Evolutionary conservation across 169 alveolate species (phyloP).

Genomic region (Eimeria falciformis): DNA sequence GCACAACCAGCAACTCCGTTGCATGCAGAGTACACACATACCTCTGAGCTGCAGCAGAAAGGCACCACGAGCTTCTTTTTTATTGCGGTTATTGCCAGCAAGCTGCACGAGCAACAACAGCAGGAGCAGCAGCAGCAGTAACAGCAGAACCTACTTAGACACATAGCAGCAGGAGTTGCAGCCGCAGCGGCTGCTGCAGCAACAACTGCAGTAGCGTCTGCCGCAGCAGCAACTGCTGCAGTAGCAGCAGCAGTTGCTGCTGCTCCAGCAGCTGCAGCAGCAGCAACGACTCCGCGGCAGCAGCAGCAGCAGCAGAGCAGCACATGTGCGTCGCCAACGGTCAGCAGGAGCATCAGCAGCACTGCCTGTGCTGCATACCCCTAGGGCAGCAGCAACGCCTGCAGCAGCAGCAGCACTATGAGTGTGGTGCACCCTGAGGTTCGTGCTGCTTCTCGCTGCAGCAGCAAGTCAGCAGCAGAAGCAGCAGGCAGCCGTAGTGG

Average conservation of each 20-base stretch:
- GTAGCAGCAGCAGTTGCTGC: constrained; percentile 2
- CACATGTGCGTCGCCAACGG: not conserved
- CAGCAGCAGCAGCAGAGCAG: constrained; percentile 10
- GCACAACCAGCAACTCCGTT: not conserved
- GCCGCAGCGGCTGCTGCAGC: constrained; percentile 28
- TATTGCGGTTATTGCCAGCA: no score
- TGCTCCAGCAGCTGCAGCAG: constrained; percentile 8
- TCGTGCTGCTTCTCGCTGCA: constrained; percentile 7
- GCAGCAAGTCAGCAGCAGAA: constrained; percentile 1
- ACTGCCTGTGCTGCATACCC: constrained; percentile 8
- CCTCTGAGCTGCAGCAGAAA: not conserved
- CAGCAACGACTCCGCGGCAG: not conserved
- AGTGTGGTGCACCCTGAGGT: constrained; percentile 6
- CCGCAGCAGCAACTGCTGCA: not conserved
- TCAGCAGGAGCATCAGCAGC: constrained; percentile 8
- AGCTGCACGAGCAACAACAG: not conserved
- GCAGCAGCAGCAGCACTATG: constrained; percentile 42
- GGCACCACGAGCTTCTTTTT: not conserved
- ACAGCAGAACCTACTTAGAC: not conserved
- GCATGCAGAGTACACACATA: not conserved
- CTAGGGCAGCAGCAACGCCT: constrained; percentile 3
- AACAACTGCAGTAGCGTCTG: constrained; percentile 31
- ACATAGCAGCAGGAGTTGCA: not conserved
- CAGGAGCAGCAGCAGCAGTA: not conserved
- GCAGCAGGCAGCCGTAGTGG: not conserved